Conservation (phyloP, 805 yeast genomes). For the Wickerhamiella azymoides region DNA sequence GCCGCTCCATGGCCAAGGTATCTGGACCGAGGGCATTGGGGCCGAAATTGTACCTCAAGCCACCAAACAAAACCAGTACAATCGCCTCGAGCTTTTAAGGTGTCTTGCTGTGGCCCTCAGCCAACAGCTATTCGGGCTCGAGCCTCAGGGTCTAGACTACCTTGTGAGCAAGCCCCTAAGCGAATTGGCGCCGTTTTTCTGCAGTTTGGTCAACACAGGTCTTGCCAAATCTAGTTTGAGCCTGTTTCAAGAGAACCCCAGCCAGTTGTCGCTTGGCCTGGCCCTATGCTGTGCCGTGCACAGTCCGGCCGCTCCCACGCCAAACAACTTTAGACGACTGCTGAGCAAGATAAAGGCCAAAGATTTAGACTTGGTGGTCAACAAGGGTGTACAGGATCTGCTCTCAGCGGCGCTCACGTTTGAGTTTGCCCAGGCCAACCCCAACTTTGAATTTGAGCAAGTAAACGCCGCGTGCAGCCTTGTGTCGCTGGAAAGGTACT, state of each 20-base stretch:
- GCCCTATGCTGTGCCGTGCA: not conserved
- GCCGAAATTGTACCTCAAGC: conserved; percentile 22
- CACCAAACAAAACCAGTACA: conserved; percentile 38
- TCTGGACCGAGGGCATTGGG: conserved; percentile 82
- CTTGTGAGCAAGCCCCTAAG: conserved; percentile 39
- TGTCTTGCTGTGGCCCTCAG: conserved; percentile 50
- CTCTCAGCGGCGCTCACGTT: conserved; percentile 46
- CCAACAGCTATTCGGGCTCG: conserved; percentile 41
- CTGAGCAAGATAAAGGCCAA: conserved; percentile 22
- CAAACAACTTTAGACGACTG: conserved; percentile 24
- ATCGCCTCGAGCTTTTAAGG: conserved; percentile 54
- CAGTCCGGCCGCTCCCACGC: not conserved
- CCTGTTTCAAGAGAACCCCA: not conserved
- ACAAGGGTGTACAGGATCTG: conserved; percentile 7
- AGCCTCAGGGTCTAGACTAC: conserved; percentile 46
- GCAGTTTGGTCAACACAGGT: conserved; percentile 54
- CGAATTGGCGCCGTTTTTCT: conserved; percentile 39
- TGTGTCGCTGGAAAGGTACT: not conserved
- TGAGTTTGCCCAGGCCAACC: conserved; percentile 68
- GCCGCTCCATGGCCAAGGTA: conserved; percentile 17
- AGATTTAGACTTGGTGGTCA: conserved; percentile 26
- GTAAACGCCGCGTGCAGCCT: conserved; percentile 19
- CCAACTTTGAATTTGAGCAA: conserved; percentile 27
- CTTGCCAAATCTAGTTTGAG: conserved; percentile 18
- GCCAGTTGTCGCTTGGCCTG: conserved; percentile 20